These are phyloP conservation scores for Cutaneotrichosporon spelunceum DNA, from an alignment of 1,284 basidiomycete genomes.

Conservation along the genomic window DNA sequence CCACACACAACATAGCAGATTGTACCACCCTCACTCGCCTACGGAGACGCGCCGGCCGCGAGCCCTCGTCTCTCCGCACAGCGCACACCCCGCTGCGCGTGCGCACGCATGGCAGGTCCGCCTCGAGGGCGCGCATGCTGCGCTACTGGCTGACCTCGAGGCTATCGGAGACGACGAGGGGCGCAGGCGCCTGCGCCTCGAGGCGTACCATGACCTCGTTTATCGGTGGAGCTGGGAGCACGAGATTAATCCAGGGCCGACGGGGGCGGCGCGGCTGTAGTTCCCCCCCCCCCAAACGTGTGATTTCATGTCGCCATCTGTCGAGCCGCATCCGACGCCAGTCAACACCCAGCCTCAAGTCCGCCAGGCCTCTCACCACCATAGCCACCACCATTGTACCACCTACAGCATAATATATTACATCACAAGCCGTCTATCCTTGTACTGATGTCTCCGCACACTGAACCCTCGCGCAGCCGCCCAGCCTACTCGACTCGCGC, in stretches of 20 bases:
- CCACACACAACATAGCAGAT: not conserved
- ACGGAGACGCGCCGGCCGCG: too few relatives aligned
- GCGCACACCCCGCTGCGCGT: not conserved
- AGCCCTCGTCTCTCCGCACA: not conserved
- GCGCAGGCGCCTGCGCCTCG: not conserved
- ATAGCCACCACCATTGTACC: not conserved
- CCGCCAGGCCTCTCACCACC: too few relatives aligned
- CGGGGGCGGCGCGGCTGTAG: not conserved
- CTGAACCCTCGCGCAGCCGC: too few relatives aligned
- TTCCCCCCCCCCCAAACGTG: too few relatives aligned
- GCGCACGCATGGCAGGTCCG: not conserved
- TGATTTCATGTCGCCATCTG: too few relatives aligned
- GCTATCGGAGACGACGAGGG: constrained; percentile 6
- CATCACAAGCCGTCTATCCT: not conserved
- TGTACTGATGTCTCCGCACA: not conserved
- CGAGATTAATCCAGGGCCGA: not conserved
- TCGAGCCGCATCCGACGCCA: too few relatives aligned
- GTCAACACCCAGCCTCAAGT: too few relatives aligned
- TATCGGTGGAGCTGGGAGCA: constrained; percentile 8
- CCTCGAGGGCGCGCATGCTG: not conserved
- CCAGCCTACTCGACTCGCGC: too few relatives aligned
- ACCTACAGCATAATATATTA: not conserved
- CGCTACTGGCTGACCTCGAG: constrained; percentile 7
- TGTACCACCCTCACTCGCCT: too few relatives aligned
- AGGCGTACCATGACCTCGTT: constrained; percentile 3